Evolutionary conservation across 345 rosid genomes (phyloP), one percentile per base, ranked within the genome.

Genomic region (Nasturtium officinale): DNA sequence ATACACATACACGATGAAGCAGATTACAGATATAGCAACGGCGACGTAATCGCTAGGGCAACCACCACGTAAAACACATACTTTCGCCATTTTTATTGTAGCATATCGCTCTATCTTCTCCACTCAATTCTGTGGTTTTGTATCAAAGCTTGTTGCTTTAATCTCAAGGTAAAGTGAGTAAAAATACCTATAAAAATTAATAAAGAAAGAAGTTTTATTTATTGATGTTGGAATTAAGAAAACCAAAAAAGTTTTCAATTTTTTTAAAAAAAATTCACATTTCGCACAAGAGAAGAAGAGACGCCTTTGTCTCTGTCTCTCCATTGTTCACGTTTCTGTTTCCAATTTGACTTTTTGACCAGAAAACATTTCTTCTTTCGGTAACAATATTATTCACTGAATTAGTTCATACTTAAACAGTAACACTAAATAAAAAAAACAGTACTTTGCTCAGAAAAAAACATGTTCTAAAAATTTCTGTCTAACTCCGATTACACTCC

Each of bases 21-120:
- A 81, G 71, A 89, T 67, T 3, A 68, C 33, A 18, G 98, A 89
- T 17, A 86, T 71, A 57, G 83, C 68, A 45, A 93, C 61, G 71
- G 90, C 97, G 12, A 87, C 58, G 85, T 89, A 93, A 80, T 93
- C 97, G 75, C 83, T 83, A 75, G 96, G 92, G 50, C 97, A 93
- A 76, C 97, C 98, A 38, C 97, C 97, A 54, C n/a, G 42, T 45
- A 28, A 33, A 13, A 86, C 91, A 59, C 96, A 87, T 76, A 75
- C 66, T 69, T 57, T 50, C 53, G 81, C 81, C 90, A 85, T 87
- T 18, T 43, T 65, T 43, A 59, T 52, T 55, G 58, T 33, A 74
- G 76, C 67, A 61, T 66, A 32, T 68, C 52, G 43, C 40, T 54
- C 56, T 37, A 12, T 37, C 43, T 58, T 6, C 61, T 64, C 29